Base-by-base conservation (phyloP, 805 yeast species). In the Scheffersomyces amazonensis region DNA sequence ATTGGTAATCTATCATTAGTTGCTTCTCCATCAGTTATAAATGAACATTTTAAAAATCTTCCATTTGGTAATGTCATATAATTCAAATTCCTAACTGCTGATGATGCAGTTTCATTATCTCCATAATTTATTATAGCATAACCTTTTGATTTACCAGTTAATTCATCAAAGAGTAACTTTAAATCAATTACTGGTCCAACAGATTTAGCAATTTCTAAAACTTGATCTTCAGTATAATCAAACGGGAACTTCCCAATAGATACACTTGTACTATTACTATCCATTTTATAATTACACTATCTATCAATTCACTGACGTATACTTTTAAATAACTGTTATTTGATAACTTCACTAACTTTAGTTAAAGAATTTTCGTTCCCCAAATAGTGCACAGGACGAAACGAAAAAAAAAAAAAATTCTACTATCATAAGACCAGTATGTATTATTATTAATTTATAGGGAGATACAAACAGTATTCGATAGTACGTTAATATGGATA, bases 141-240 rank as follows among this genome's bases (percentile, higher is more conserved):
- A 2, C 97, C 97, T 59, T 84, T 88, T 7, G 96, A 87, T 53
- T 81, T 82, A 2, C 97, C 97, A 0, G 96, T 89, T 38, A 81
- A 81, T 31, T 86, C 82, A 58, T 91, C 97, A 56, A 90, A 87
- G 58, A 87, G 73, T 53, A 91, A 73, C 55, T 83, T 81, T 42
- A 87, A 66, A 39, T 76, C 78, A 18, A 76, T 74, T 2, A 91
- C 91, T 0, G 97, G 96, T 1, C 97, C 98, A 2, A 87, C 93
- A 2, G 95, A 81, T 40, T 74, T 71, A 43, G 95, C 95, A 11
- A 91, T 78, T 46, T 87, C 95, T 48, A 78, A 62, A n/a, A 91
- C 83, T 58, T 90, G 97, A 50, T 88, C 95, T 57, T 91, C 98
- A 0, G 96, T 86, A 54, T 86, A 88, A 31, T 91, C 97, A 56